phyloP scores from a whole-genome alignment of 2,329 filamentous ascomycete genomes.

The Aspergillus sp. region DNA sequence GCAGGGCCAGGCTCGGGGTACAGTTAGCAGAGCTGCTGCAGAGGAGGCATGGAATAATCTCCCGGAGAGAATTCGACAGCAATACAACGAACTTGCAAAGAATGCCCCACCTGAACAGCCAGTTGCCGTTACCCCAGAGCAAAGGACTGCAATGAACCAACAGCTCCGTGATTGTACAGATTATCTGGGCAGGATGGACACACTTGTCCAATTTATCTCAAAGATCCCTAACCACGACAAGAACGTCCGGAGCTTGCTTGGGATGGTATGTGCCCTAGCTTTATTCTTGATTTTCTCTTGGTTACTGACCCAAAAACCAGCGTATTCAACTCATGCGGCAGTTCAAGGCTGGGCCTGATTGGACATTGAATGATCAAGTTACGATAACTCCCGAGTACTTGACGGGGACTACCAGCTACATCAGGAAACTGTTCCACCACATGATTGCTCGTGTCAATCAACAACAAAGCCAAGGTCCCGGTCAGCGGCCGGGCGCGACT shows the following conservation, averaged over 20 bases:
- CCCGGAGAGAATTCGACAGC: slow-evolving; percentile 43
- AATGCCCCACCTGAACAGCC: slow-evolving; percentile 37
- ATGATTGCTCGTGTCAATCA: slow-evolving; percentile 43
- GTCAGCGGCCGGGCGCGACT: slow-evolving; percentile 29
- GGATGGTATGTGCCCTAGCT: slow-evolving; percentile 37
- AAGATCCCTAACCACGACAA: slow-evolving; percentile 47
- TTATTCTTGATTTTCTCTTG: background rate
- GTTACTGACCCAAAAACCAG: slow-evolving; percentile 31
- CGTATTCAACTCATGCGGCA: slow-evolving; percentile 52
- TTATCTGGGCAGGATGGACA: slow-evolving; percentile 50
- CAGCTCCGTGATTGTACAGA: slow-evolving; percentile 46
- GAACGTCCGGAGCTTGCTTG: slow-evolving; percentile 41
- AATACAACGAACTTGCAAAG: slow-evolving; percentile 44
- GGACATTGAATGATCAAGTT: slow-evolving; percentile 49
- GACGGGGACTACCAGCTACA: slow-evolving; percentile 40
- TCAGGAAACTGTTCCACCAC: slow-evolving; percentile 47
- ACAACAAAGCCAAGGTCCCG: slow-evolving; percentile 33
- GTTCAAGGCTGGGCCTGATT: slow-evolving; percentile 47
- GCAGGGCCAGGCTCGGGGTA: slow-evolving; percentile 37
- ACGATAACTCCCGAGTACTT: slow-evolving; percentile 49
- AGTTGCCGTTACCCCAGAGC: slow-evolving; percentile 42
- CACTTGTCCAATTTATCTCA: slow-evolving; percentile 45
- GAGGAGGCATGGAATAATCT: slow-evolving; percentile 46
- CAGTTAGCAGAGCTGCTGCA: slow-evolving; percentile 39
- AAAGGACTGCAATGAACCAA: slow-evolving; percentile 44